These are phyloP conservation scores for Pyrus hybrid DNA, from an alignment of 331 rosid genomes.

Conservation along the genomic window DNA sequence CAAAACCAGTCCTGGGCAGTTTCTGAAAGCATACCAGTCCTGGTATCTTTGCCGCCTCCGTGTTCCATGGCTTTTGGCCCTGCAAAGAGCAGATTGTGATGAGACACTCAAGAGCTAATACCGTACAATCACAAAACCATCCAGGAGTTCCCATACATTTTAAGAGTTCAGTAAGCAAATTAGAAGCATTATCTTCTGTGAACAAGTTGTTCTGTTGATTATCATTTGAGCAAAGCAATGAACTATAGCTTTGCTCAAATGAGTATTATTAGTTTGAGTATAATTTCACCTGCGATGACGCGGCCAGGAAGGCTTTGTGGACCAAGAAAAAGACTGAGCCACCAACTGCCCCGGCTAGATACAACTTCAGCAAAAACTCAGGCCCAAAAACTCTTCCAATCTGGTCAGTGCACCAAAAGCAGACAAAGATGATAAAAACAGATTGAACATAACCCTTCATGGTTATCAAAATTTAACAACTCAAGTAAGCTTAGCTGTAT, in stretches of 20 bases:
- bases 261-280: neutral
- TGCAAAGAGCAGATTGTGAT: conserved; percentile 26
- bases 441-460: neutral
- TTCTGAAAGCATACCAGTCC: conserved; percentile 50
- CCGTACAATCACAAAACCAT: neutral
- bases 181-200: neutral
- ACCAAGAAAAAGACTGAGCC: conserved; percentile 65
- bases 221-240: conserved; percentile 8
- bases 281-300: conserved; percentile 46
- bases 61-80: conserved; percentile 21
- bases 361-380: conserved; percentile 67
- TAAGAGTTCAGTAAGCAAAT: neutral
- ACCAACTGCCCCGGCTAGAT: conserved; percentile 77
- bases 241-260: neutral
- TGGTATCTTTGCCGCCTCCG: conserved; percentile 26
- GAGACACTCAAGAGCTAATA: neutral
- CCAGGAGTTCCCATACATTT: neutral
- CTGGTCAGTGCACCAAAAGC: conserved; percentile 35
- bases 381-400: conserved; percentile 59
- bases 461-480: neutral
- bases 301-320: conserved; percentile 56
- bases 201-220: neutral
- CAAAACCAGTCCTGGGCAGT: neutral
- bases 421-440: conserved; percentile 8
- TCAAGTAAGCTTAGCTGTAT: neutral